These are phyloP conservation scores for Piromyces sp. DNA, from an alignment of 192 early-diverging fungal genomes.

Conservation along the genomic window DNA sequence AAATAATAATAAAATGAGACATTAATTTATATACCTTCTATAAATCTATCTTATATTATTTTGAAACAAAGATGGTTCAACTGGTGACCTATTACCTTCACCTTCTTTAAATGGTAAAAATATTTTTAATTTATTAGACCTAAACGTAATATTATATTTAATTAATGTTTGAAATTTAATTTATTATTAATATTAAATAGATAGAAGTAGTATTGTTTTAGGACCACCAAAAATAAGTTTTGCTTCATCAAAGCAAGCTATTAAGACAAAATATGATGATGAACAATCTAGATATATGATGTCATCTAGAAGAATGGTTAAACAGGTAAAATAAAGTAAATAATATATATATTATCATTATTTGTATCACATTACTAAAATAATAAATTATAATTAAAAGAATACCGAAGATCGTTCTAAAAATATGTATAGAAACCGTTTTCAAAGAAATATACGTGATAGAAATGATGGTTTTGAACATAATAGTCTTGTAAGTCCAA, in stretches of 20 bases:
- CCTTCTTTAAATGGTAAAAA: neutral
- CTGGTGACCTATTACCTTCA: neutral
- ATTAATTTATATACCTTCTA: no score
- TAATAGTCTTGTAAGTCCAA: neutral
- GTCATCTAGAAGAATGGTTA: neutral
- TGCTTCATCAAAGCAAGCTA: neutral
- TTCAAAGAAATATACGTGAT: neutral
- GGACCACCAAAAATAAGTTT: neutral
- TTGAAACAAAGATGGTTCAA: no score
- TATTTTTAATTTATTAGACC: no score
- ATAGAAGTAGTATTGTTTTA: neutral
- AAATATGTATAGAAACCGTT: neutral
- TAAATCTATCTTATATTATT: no score
- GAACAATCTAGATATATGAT: neutral
- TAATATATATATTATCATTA: no score
- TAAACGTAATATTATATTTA: no score
- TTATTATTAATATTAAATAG: neutral
- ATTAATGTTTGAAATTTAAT: no score
- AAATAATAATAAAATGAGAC: no score
- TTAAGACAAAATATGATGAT: neutral
- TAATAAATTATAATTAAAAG: no score
- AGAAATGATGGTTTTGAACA: neutral
- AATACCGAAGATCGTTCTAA: neutral
- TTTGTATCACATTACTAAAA: no score
- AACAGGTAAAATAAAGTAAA: no score